A percentile compares a stretch with the other conserved stretches of the same genome.
Evolutionary conservation across 1,139 yeast species (phyloP).

Genomic region (Blastobotrys proliferans): DNA sequence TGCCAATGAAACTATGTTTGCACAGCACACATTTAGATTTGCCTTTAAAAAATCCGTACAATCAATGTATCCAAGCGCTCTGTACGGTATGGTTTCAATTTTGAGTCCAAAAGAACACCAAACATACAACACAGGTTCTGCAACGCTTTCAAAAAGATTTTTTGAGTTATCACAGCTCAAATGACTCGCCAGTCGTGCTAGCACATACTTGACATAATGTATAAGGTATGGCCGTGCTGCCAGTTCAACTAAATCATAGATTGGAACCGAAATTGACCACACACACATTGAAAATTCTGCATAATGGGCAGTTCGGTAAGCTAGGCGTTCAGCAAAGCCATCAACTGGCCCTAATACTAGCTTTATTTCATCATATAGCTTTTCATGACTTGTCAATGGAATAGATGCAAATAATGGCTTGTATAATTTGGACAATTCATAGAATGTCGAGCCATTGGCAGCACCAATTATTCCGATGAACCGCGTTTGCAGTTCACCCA

Average conservation of each 20-base stretch:
- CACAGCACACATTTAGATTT: conserved; percentile 24
- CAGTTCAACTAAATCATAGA: conserved; percentile 9
- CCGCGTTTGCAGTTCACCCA: neutral
- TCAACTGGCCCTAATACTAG: neutral
- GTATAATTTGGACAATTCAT: conserved; percentile 2
- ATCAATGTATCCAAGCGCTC: conserved; percentile 36
- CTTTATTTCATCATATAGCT: neutral
- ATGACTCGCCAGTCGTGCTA: conserved; percentile 2
- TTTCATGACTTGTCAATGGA: neutral
- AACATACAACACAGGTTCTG: conserved; percentile 38
- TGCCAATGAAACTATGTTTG: conserved; percentile 16
- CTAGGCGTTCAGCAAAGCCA: neutral
- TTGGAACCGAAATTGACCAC: conserved; percentile 8
- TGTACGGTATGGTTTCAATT: conserved; percentile 38
- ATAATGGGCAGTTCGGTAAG: conserved; percentile 2
- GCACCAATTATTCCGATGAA: neutral
- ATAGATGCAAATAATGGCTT: neutral
- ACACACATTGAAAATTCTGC: conserved; percentile 4
- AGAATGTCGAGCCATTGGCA: conserved; percentile 5
- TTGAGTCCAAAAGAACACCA: conserved; percentile 39
- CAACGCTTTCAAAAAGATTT: conserved; percentile 33
- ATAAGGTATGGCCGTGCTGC: no score
- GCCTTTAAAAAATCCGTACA: conserved; percentile 31
- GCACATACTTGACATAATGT: no score
- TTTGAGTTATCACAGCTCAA: neutral